These are phyloP conservation scores for Alisma plantagoaquatica DNA, from an alignment of 106 monocot genomes.

Conservation along the genomic window DNA sequence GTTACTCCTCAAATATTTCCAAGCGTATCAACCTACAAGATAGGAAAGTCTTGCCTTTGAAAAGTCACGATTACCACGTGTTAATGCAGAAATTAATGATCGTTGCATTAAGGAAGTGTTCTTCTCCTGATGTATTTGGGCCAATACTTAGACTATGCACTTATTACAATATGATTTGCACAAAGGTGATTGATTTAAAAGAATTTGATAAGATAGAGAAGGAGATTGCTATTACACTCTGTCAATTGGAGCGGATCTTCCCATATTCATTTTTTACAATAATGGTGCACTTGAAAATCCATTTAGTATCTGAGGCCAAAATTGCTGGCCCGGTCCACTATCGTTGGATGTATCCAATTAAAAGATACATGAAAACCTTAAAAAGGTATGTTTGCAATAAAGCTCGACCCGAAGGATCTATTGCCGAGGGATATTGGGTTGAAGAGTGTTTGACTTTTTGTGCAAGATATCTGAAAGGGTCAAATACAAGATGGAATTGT, in stretches of 20 bases:
- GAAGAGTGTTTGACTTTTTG: background rate
- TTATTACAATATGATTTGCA: too few relatives aligned
- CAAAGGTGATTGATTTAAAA: too few relatives aligned
- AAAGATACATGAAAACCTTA: background rate
- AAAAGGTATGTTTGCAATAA: background rate
- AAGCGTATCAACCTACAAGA: background rate
- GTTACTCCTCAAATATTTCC: constrained; percentile 4
- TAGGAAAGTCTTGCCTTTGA: background rate
- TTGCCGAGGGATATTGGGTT: background rate
- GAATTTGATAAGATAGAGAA: background rate
- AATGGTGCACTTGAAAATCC: background rate
- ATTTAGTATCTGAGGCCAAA: too few relatives aligned
- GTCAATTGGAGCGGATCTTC: background rate
- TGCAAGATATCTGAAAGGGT: background rate
- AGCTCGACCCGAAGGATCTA: background rate
- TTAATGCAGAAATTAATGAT: constrained; percentile 1
- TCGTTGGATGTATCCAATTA: constrained; percentile 1
- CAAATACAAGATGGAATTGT: too few relatives aligned
- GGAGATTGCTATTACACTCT: background rate
- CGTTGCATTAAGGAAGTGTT: background rate
- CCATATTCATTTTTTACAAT: background rate
- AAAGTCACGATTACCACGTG: constrained; percentile 5
- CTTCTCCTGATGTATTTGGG: too few relatives aligned
- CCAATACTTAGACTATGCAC: too few relatives aligned
- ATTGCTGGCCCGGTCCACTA: background rate